phyloP scores from a whole-genome alignment of 352 stramenopile genomes.

The Globisporangium abappressorium region DNA sequence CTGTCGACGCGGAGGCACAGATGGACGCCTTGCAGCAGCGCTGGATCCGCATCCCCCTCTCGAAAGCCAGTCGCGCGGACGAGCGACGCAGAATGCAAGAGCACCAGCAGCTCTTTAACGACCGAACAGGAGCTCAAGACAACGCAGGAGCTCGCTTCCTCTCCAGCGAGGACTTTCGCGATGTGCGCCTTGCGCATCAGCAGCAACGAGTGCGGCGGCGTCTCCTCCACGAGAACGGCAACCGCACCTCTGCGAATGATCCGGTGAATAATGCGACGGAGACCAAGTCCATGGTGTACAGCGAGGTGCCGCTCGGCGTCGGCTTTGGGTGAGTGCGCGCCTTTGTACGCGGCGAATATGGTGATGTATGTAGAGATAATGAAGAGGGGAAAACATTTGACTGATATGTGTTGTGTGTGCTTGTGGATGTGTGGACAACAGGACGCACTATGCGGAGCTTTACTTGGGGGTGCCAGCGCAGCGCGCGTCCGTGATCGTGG shows the following conservation, averaged over 20 bases:
- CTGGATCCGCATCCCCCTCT: constrained; percentile 27
- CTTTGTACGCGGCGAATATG: constrained; percentile 4
- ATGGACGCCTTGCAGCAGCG: background rate
- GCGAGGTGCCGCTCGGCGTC: constrained; percentile 62
- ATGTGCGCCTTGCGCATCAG: constrained; percentile 30
- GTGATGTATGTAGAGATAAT: background rate
- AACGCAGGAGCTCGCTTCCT: background rate
- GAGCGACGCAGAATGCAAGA: constrained; percentile 2
- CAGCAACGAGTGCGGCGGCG: constrained; percentile 48
- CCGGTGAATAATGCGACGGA: background rate
- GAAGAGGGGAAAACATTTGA: background rate
- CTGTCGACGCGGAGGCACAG: background rate
- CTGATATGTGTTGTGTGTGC: background rate
- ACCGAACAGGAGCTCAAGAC: background rate
- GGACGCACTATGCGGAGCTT: constrained; percentile 82
- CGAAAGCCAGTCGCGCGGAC: constrained; percentile 5
- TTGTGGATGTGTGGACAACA: constrained; percentile 17
- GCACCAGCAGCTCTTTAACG: constrained; percentile 10
- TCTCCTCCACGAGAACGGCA: constrained; percentile 19
- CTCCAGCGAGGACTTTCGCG: constrained; percentile 13
- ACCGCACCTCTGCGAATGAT: constrained; percentile 12
- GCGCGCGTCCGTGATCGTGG: constrained; percentile 81
- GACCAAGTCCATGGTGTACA: constrained; percentile 35
- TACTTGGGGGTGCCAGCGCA: constrained; percentile 78
- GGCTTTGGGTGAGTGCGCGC: constrained; percentile 45